Conservation (phyloP, 257 asterid species). For the Gynochthodes officinalis region DNA sequence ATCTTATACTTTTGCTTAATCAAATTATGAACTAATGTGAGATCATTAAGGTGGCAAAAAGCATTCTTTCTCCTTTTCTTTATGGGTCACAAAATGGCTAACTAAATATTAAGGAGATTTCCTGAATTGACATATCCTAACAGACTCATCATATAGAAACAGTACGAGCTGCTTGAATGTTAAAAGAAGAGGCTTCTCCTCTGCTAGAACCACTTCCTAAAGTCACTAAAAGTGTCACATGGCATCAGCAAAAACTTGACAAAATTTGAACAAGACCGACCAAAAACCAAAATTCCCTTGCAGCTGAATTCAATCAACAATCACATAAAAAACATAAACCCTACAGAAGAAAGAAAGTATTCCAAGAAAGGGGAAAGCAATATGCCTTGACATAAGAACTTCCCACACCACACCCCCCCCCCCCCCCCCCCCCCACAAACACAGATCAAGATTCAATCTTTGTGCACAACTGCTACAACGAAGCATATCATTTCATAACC, state of each 20-base stretch:
- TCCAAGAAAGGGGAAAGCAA: neutral
- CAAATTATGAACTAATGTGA: neutral
- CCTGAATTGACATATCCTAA: neutral
- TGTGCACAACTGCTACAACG: neutral
- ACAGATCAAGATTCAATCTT: constrained; percentile 3
- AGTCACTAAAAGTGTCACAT: neutral
- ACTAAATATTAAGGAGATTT: neutral
- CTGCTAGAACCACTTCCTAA: neutral
- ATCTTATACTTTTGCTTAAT: neutral
- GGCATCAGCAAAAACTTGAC: constrained; percentile 2
- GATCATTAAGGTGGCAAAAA: neutral
- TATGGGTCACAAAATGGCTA: neutral
- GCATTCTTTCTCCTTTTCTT: neutral
- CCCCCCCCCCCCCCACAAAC: too few relatives aligned
- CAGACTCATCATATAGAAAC: neutral
- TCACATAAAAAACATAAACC: neutral
- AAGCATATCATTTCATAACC: neutral
- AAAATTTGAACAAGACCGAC: neutral
- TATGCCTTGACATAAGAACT: neutral
- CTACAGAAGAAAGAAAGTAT: neutral
- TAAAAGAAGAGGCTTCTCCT: neutral
- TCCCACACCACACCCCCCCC: too few relatives aligned
- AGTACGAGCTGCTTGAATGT: too few relatives aligned
- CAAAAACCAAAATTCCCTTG: neutral
- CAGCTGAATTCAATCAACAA: neutral